Conservation (phyloP, 2,329 filamentous ascomycete species). For the Teratosphaeria viscida region DNA sequence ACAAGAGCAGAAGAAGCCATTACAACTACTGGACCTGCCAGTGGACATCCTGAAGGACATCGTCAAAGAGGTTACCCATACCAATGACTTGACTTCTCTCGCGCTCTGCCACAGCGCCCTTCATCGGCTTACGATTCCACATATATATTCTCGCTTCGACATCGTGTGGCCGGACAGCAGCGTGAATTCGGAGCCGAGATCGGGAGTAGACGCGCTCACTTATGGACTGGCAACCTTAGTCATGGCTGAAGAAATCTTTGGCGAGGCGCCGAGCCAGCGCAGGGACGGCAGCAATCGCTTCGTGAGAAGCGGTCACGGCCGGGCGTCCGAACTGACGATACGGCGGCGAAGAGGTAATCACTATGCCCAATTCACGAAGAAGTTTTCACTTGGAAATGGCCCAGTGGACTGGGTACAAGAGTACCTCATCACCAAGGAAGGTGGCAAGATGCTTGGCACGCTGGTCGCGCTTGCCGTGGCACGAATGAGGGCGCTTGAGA, state of each 20-base stretch:
- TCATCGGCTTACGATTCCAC: slow-evolving; percentile 62
- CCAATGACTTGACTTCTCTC: slow-evolving; percentile 69
- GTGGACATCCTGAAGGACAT: slow-evolving; percentile 70
- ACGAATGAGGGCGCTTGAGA: slow-evolving; percentile 71
- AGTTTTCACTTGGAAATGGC: slow-evolving; percentile 78
- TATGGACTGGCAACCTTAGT: slow-evolving; percentile 73
- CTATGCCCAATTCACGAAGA: slow-evolving; percentile 68
- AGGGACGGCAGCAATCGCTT: slow-evolving; percentile 19
- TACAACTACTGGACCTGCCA: slow-evolving; percentile 63
- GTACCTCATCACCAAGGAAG: slow-evolving; percentile 72
- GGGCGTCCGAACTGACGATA: slow-evolving; percentile 19
- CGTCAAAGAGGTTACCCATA: slow-evolving; percentile 70
- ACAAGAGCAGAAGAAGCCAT: slow-evolving; percentile 41
- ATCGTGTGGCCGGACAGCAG: slow-evolving; percentile 76
- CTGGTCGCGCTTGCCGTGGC: slow-evolving; percentile 69
- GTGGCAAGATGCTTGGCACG: slow-evolving; percentile 80
- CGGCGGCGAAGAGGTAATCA: slow-evolving; percentile 54
- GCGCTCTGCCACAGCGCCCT: slow-evolving; percentile 69
- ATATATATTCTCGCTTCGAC: slow-evolving; percentile 76
- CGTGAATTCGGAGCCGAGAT: slow-evolving; percentile 52
- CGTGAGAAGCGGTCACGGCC: slow-evolving; percentile 10
- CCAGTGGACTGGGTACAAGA: slow-evolving; percentile 68
- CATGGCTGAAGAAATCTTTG: slow-evolving; percentile 57
- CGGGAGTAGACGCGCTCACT: slow-evolving; percentile 70
- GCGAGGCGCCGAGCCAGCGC: slow-evolving; percentile 35